Conservation (phyloP, 768 basidiomycete genomes). For the Auricularia auricula-judae region DNA sequence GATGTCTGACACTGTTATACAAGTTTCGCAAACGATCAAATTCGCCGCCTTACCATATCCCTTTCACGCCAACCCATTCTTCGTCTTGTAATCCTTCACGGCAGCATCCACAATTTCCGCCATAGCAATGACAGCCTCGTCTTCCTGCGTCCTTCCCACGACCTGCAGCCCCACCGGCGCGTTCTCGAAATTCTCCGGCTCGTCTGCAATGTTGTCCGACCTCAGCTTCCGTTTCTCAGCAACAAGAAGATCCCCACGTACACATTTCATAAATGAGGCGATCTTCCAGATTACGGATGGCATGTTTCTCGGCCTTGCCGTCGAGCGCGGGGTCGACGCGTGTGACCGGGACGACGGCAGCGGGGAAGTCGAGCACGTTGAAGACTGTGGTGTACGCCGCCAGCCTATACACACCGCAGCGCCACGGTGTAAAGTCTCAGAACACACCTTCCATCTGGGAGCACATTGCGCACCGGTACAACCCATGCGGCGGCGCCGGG, state of each 20-base stretch:
- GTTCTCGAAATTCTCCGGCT: conserved; percentile 41
- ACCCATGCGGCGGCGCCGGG: conserved; percentile 54
- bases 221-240: no score
- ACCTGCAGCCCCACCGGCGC: conserved; percentile 61
- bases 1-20: no score
- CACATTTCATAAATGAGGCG: conserved; percentile 40
- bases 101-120: conserved; percentile 53
- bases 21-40: no score
- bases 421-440: no score
- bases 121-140: conserved; percentile 65
- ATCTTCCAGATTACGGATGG: conserved; percentile 41
- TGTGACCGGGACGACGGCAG: conserved; percentile 53
- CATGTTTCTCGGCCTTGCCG: conserved; percentile 27
- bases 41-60: no score
- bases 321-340: conserved; percentile 47
- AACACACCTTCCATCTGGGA: no score
- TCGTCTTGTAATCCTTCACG: conserved; percentile 12
- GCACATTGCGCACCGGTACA: conserved; percentile 30
- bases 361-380: conserved; percentile 56
- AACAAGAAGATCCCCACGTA: conserved; percentile 20
- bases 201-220: conserved; percentile 27
- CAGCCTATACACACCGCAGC: conserved; percentile 22
- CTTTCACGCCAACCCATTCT: no score
- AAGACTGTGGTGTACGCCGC: conserved; percentile 47
- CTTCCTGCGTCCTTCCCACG: conserved; percentile 58